A percentile compares a stretch with the other conserved stretches of the same genome.
Conservation (phyloP, 352 stramenopile genomes). For the Peronosclerospora sorghi region DNA sequence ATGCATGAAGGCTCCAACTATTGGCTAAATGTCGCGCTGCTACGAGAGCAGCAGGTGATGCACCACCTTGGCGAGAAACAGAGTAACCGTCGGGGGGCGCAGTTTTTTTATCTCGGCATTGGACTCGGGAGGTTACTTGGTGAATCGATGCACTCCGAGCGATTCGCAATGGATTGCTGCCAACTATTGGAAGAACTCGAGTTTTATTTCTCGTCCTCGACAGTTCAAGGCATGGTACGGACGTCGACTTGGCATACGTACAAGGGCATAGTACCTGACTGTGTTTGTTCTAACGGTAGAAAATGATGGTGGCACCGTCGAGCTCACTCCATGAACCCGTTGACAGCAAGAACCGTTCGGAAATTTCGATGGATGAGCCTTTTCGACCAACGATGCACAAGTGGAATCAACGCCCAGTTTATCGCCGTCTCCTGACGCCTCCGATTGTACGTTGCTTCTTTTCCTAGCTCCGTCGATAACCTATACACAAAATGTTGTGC, state of each 20-base stretch:
- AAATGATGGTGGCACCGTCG: constrained; percentile 76
- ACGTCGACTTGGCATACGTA: background rate
- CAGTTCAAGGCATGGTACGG: constrained; percentile 67
- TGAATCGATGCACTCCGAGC: constrained; percentile 38
- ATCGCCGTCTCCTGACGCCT: constrained; percentile 54
- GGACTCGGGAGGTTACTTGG: constrained; percentile 52
- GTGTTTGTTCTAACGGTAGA: constrained; percentile 22
- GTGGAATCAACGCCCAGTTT: constrained; percentile 76
- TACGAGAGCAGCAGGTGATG: constrained; percentile 59
- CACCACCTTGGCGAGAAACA: constrained; percentile 48
- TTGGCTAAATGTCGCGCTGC: constrained; percentile 69
- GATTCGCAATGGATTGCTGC: constrained; percentile 58
- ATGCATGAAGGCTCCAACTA: constrained; percentile 75
- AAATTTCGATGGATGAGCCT: constrained; percentile 38
- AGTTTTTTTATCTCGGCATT: constrained; percentile 77
- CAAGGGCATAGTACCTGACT: background rate
- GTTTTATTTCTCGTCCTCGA: constrained; percentile 70
- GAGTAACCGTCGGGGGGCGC: constrained; percentile 39
- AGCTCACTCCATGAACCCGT: constrained; percentile 51
- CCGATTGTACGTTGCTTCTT: constrained; percentile 38
- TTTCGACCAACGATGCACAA: constrained; percentile 66
- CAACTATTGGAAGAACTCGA: constrained; percentile 80
- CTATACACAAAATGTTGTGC: constrained; percentile 1
- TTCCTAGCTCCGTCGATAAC: background rate
- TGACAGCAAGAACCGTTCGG: constrained; percentile 22